Conservation (phyloP, 225 moss, liverwort and hornwort genomes). For the Lunularia cruciata region DNA sequence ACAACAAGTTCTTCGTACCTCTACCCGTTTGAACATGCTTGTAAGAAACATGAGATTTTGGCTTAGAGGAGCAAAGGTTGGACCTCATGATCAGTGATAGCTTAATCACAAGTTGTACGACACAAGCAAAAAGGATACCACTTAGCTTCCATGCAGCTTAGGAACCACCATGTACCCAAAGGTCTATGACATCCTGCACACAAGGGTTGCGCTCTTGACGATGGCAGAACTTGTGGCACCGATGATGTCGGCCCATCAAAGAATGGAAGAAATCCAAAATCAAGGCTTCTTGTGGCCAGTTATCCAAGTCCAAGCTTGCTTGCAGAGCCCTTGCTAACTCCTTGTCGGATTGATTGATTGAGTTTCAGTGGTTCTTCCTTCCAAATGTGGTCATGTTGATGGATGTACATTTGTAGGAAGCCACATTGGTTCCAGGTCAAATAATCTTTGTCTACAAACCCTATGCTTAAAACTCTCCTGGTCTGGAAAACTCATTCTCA, state of each 20-base stretch:
- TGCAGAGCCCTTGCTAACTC: conserved; percentile 52
- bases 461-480: background rate
- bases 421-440: no score
- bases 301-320: conserved; percentile 46
- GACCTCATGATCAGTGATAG: conserved; percentile 81
- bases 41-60: no score
- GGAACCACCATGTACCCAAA: conserved; percentile 74
- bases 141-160: conserved; percentile 74
- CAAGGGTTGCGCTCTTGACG: conserved; percentile 20
- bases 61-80: background rate
- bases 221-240: background rate
- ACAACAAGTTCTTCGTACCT: no score
- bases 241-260: background rate
- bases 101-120: conserved; percentile 70
- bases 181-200: conserved; percentile 73
- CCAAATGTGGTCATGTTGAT: no score
- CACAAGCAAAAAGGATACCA: conserved; percentile 87
- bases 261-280: conserved; percentile 28
- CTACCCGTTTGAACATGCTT: no score
- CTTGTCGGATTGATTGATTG: conserved; percentile 48
- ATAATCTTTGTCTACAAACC: no score
- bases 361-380: conserved; percentile 5
- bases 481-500: background rate
- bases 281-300: conserved; percentile 34
- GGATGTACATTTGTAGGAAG: no score